Evolutionary conservation across 768 basidiomycete species (phyloP).

Genomic region (Termitomyces heimii): DNA sequence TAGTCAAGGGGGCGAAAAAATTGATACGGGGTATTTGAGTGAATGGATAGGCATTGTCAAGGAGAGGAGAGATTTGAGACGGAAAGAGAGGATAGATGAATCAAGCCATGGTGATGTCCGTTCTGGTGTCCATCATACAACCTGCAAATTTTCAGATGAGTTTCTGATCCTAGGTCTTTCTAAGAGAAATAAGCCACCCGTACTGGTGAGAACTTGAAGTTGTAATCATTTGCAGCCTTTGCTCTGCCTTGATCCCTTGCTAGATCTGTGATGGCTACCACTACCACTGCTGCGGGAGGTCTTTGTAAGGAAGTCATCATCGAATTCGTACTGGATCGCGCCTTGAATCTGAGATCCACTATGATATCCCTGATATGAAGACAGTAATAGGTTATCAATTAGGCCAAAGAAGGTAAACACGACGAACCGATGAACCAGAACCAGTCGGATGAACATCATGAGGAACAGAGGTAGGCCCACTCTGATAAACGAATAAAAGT

Average conservation of each 20-base stretch:
- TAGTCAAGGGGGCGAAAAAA: too few relatives aligned
- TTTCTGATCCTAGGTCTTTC: too few relatives aligned
- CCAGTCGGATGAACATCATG: not conserved
- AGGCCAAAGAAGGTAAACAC: not conserved
- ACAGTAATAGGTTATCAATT: not conserved
- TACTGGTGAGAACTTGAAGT: too few relatives aligned
- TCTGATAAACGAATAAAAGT: too few relatives aligned
- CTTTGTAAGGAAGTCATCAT: not conserved
- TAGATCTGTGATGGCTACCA: not conserved
- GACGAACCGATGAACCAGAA: not conserved
- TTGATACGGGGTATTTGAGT: too few relatives aligned
- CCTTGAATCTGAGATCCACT: not conserved
- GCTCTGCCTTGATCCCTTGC: not conserved
- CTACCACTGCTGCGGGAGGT: not conserved
- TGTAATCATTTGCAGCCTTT: not conserved
- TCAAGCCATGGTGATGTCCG: too few relatives aligned
- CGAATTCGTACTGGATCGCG: not conserved
- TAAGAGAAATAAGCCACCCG: too few relatives aligned
- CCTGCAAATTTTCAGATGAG: too few relatives aligned
- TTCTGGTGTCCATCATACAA: too few relatives aligned
- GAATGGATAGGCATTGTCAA: too few relatives aligned
- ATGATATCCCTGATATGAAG: not conserved
- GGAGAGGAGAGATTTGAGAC: too few relatives aligned
- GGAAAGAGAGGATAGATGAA: too few relatives aligned
- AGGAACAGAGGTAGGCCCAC: not conserved